phyloP scores from a whole-genome alignment of 208 protist species.

The Trypanosomatidae sp. region DNA sequence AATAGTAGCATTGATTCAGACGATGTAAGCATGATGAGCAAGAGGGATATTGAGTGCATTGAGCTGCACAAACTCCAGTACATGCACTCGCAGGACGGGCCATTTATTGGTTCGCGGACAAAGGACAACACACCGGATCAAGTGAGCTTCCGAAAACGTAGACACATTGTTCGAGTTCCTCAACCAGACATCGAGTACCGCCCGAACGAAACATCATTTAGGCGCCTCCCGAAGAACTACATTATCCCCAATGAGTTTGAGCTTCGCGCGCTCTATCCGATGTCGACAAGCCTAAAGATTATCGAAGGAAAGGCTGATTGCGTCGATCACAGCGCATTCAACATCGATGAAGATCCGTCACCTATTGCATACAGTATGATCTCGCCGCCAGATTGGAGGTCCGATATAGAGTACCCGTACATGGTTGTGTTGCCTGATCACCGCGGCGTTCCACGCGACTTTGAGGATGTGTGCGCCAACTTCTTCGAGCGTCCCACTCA shows the following conservation, averaged over 20 bases:
- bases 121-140: constrained; percentile 46
- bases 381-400: constrained; percentile 58
- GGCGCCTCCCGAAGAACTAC: constrained; percentile 70
- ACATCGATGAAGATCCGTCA: constrained; percentile 60
- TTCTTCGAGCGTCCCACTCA: constrained; percentile 83
- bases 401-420: constrained; percentile 66
- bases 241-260: constrained; percentile 82
- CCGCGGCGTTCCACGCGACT: constrained; percentile 70
- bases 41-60: constrained; percentile 42
- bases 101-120: constrained; percentile 69
- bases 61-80: constrained; percentile 76
- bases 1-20: constrained; percentile 30
- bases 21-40: constrained; percentile 44
- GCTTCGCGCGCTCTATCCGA: constrained; percentile 75
- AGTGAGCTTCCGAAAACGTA: constrained; percentile 52
- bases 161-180: constrained; percentile 67
- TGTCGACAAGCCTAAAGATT: constrained; percentile 65
- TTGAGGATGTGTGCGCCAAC: constrained; percentile 88
- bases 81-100: constrained; percentile 80
- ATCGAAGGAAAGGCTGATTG: constrained; percentile 78
- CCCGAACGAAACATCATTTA: constrained; percentile 83
- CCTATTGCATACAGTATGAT: constrained; percentile 83
- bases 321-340: constrained; percentile 74
- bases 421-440: constrained; percentile 84
- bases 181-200: constrained; percentile 67